phyloP scores from a whole-genome alignment of 768 basidiomycete species.

The Kwoniella heveanensis region DNA sequence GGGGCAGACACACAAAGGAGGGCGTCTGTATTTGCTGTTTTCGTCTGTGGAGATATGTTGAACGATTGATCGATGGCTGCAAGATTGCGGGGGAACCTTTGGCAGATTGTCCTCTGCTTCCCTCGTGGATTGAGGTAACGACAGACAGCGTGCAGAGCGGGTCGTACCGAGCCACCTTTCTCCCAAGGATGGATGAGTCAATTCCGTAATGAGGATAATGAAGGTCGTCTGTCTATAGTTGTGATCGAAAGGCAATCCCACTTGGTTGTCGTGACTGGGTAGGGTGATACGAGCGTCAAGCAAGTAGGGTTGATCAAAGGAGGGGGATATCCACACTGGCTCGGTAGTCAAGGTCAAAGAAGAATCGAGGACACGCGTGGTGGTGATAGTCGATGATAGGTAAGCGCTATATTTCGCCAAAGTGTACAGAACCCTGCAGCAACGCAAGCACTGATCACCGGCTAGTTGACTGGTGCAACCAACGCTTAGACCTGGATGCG shows the following conservation, averaged over 20 bases:
- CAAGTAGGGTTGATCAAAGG: neutral
- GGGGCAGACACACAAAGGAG: conserved; percentile 2
- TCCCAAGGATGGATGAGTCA: neutral
- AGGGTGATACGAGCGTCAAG: neutral
- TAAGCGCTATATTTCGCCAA: neutral
- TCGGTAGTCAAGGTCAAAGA: neutral
- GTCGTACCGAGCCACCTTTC: neutral
- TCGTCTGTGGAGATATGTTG: neutral
- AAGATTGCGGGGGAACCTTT: neutral
- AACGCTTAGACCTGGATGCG: neutral
- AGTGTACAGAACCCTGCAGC: too few relatives aligned
- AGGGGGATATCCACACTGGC: neutral
- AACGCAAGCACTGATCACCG: neutral
- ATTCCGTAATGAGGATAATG: neutral
- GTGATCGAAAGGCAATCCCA: neutral
- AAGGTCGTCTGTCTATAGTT: neutral
- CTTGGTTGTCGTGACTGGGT: neutral
- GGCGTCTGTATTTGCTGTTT: neutral
- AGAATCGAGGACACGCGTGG: too few relatives aligned
- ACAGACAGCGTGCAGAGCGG: neutral
- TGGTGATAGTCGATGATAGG: neutral
- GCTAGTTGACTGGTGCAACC: neutral
- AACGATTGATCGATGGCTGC: neutral
- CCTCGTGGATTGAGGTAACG: neutral
- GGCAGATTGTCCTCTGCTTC: neutral